Evolutionary conservation across 495 filamentous ascomycete genomes (phyloP).

Genomic region (Penicillium flavigenum): DNA sequence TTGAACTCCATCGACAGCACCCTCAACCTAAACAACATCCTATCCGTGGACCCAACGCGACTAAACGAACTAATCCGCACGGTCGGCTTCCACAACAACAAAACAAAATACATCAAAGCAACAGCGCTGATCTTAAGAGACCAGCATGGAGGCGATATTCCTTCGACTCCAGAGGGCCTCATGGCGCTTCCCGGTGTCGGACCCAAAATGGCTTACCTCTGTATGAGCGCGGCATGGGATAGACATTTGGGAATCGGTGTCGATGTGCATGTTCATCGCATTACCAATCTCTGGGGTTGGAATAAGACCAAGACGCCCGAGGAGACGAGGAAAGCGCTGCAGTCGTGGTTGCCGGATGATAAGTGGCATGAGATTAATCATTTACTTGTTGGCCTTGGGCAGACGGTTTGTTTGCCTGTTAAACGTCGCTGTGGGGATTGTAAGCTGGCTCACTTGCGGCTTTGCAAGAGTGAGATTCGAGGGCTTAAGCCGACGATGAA

Average conservation of each 20-base stretch:
- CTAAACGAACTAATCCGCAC: conserved; percentile 79
- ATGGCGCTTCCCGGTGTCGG: conserved; percentile 86
- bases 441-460: conserved; percentile 64
- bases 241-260: conserved; percentile 63
- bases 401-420: conserved; percentile 82
- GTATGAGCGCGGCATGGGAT: conserved; percentile 70
- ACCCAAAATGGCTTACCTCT: conserved; percentile 96
- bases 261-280: conserved; percentile 75
- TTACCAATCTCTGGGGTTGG: conserved; percentile 97
- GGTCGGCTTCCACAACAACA: conserved; percentile 96
- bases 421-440: conserved; percentile 81
- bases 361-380: conserved; percentile 95
- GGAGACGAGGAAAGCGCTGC: conserved; percentile 73
- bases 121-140: conserved; percentile 72
- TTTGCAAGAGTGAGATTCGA: conserved; percentile 70
- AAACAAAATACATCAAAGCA: conserved; percentile 85
- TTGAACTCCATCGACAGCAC: conserved; percentile 37
- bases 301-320: conserved; percentile 80
- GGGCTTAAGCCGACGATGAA: conserved; percentile 49
- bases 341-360: conserved; percentile 82
- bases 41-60: conserved; percentile 63
- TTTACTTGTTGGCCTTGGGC: conserved; percentile 86
- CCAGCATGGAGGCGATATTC: conserved; percentile 72
- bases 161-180: conserved; percentile 73
- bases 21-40: conserved; percentile 75